phyloP scores from a whole-genome alignment of 768 basidiomycete genomes.

The Stropharia rugosoannulata region DNA sequence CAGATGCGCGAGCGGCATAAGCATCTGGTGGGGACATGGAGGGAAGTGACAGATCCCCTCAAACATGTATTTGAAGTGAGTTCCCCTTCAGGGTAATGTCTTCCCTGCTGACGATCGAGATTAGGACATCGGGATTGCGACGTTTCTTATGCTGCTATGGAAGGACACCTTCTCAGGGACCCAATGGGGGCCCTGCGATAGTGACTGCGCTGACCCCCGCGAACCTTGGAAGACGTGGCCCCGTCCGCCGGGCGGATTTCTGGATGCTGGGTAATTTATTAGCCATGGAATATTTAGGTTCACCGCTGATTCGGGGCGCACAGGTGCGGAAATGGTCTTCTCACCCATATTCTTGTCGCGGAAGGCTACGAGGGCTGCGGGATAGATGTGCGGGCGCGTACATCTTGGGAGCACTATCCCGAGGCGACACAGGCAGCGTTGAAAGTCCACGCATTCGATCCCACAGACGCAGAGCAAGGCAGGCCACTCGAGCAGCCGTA shows the following conservation, averaged over 20 bases:
- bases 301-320: neutral
- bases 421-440: slow-evolving; percentile 56
- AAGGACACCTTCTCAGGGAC: slow-evolving; percentile 55
- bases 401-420: slow-evolving; percentile 84
- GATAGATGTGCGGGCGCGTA: slow-evolving; percentile 81
- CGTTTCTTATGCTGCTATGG: slow-evolving; percentile 92
- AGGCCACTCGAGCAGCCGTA: slow-evolving; percentile 18
- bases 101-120: neutral
- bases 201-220: slow-evolving; percentile 14
- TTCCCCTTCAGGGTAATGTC: neutral
- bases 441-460: slow-evolving; percentile 71
- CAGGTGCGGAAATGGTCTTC: slow-evolving; percentile 90
- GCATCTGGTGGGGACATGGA: slow-evolving; percentile 72
- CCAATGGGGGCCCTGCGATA: neutral
- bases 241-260: slow-evolving; percentile 79
- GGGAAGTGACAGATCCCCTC: slow-evolving; percentile 78
- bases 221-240: slow-evolving; percentile 73
- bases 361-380: slow-evolving; percentile 88
- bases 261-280: slow-evolving; percentile 76
- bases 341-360: slow-evolving; percentile 80
- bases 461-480: slow-evolving; percentile 27
- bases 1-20: slow-evolving; percentile 84
- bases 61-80: slow-evolving; percentile 90
- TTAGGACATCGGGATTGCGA: slow-evolving; percentile 95
- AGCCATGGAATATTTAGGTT: neutral